phyloP scores from a whole-genome alignment of 1,284 basidiomycete genomes.

The Heterobasidion irregulare region DNA sequence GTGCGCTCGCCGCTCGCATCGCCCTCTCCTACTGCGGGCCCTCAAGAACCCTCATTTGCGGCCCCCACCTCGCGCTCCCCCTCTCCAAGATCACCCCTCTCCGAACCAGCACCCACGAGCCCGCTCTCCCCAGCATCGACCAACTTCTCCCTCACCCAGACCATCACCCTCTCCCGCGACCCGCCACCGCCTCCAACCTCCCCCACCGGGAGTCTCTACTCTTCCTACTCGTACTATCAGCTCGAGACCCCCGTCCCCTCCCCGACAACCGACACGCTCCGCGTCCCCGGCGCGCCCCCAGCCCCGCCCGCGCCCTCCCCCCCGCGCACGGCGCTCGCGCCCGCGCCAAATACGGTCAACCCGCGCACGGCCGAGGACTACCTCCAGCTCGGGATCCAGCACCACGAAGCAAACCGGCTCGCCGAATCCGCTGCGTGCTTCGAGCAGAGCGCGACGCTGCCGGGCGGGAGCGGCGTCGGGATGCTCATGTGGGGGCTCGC shows the following conservation, averaged over 20 bases:
- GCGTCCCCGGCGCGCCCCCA: constrained; percentile 14
- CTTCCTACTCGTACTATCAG: constrained; percentile 58
- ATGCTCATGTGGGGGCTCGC: constrained; percentile 92
- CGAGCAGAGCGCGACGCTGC: constrained; percentile 68
- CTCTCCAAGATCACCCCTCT: constrained; percentile 11
- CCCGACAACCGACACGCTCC: constrained; percentile 20
- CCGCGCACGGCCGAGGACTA: constrained; percentile 46
- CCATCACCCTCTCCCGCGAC: constrained; percentile 3
- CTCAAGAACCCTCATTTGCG: constrained; percentile 7
- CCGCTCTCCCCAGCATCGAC: constrained; percentile 3
- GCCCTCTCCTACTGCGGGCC: constrained; percentile 1
- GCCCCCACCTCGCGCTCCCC: constrained; percentile 15
- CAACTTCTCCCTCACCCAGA: neutral
- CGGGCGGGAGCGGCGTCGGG: constrained; percentile 79
- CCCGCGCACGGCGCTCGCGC: constrained; percentile 1
- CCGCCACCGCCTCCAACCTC: constrained; percentile 11
- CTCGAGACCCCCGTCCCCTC: constrained; percentile 33
- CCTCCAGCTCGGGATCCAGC: constrained; percentile 71
- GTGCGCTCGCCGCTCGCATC: neutral
- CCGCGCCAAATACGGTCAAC: constrained; percentile 3
- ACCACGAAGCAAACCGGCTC: constrained; percentile 75
- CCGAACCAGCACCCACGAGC: constrained; percentile 3
- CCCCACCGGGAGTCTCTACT: constrained; percentile 47
- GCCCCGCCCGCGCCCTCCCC: constrained; percentile 13
- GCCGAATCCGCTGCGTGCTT: constrained; percentile 71